These are phyloP conservation scores for Trichosanthes cucumerina DNA, from an alignment of 306 rosid genomes.

Conservation along the genomic window DNA sequence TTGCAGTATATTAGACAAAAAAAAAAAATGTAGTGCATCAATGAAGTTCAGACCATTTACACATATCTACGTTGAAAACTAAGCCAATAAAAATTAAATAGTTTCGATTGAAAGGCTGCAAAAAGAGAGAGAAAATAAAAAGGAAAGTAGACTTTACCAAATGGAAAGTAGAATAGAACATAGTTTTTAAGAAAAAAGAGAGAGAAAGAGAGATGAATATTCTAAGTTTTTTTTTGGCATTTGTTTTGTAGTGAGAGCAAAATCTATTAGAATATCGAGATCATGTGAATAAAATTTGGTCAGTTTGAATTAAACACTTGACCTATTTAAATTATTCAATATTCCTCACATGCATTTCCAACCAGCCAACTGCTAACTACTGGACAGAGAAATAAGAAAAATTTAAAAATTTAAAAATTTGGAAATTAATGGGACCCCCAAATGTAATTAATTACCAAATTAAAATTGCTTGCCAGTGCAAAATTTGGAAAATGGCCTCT, in stretches of 20 bases:
- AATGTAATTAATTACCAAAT: background rate
- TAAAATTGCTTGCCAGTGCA: conserved; percentile 37
- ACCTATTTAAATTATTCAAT: conserved; percentile 17
- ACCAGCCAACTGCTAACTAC: conserved; percentile 31
- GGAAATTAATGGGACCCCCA: background rate
- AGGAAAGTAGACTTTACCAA: background rate
- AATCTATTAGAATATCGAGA: background rate
- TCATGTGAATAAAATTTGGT: conserved; percentile 49
- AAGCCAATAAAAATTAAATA: background rate
- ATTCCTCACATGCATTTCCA: conserved; percentile 17
- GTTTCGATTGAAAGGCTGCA: background rate
- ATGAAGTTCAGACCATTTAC: background rate
- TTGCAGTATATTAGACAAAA: background rate
- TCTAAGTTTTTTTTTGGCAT: background rate
- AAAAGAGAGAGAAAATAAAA: background rate
- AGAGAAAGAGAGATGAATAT: background rate
- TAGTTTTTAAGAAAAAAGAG: background rate
- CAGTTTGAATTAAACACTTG: conserved; percentile 21
- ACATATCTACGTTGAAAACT: background rate
- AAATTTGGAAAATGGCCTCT: conserved; percentile 21
- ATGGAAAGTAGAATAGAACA: background rate
- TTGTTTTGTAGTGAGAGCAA: conserved; percentile 5
- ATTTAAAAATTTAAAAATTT: too few species aligned
- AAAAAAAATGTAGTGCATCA: background rate
- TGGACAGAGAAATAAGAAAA: background rate